phyloP scores from a whole-genome alignment of 2,329 filamentous ascomycete species.

The Clonostachys solani region DNA sequence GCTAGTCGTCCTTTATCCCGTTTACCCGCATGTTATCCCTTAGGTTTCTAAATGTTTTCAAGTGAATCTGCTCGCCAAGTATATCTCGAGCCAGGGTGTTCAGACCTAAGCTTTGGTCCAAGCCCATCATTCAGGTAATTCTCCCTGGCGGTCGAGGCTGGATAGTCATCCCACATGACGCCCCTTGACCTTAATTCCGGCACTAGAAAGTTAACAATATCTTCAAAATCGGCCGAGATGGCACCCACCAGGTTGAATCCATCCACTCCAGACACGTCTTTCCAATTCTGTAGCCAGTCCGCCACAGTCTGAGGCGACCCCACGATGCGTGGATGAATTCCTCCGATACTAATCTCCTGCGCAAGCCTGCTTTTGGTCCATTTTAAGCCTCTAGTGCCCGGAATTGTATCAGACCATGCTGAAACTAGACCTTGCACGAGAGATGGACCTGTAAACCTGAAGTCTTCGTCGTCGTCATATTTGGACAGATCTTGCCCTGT shows the following conservation, averaged over 20 bases:
- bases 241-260: conserved; percentile 32
- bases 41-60: too few species aligned
- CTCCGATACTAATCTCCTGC: conserved; percentile 47
- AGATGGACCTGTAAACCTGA: conserved; percentile 32
- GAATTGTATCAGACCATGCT: conserved; percentile 6
- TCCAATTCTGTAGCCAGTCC: conserved; percentile 7
- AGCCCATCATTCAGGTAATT: conserved; percentile 20
- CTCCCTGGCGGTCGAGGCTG: neutral
- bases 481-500: conserved; percentile 34
- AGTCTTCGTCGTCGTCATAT: conserved; percentile 36
- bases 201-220: conserved; percentile 11
- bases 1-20: too few species aligned
- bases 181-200: conserved; percentile 2
- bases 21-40: too few species aligned
- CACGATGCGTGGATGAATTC: conserved; percentile 12
- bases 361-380: conserved; percentile 55
- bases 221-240: conserved; percentile 7
- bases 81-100: too few species aligned
- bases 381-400: conserved; percentile 14
- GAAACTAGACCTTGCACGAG: conserved; percentile 22
- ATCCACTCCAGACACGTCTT: conserved; percentile 55
- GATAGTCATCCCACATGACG: neutral
- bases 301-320: conserved; percentile 8
- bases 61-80: too few species aligned
- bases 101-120: conserved; percentile 6